Conservation (phyloP, 768 basidiomycete species). For the Lactarius psammicola region DNA sequence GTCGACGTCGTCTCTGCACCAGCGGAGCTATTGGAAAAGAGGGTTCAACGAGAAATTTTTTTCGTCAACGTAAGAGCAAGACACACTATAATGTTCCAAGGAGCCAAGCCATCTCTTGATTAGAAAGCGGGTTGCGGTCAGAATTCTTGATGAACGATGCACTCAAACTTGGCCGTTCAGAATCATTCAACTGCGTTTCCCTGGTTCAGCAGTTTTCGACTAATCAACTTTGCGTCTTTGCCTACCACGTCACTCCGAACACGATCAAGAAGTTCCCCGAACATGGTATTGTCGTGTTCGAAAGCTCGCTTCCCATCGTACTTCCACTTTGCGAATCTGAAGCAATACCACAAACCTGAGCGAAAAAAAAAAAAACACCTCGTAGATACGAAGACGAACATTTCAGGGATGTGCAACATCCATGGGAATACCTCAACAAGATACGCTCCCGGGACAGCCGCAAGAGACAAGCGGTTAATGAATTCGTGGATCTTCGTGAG, state of each 20-base stretch:
- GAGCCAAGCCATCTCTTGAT: not conserved
- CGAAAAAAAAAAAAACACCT: not conserved
- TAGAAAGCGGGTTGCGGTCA: not conserved
- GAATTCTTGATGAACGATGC: not conserved
- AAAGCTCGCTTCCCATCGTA: not conserved
- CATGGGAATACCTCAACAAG: not conserved
- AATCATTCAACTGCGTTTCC: not conserved
- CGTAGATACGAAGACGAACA: not conserved
- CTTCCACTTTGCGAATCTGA: slow-evolving; percentile 7
- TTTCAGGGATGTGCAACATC: not conserved
- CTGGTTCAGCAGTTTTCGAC: not conserved
- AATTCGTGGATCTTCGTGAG: not conserved
- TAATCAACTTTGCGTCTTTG: not conserved
- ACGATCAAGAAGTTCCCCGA: not conserved
- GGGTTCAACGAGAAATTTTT: too few relatives aligned
- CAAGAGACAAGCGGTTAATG: not conserved
- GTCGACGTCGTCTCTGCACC: slow-evolving; percentile 18
- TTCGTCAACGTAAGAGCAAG: too few relatives aligned
- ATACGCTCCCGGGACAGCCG: not conserved
- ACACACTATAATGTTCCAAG: not conserved
- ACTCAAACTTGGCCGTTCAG: too few relatives aligned
- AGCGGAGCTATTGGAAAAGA: slow-evolving; percentile 1
- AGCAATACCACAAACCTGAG: not conserved
- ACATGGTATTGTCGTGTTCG: not conserved
- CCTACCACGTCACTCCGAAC: not conserved